Conservation (phyloP, 1,139 yeast species). For the Zygosaccharomyces sapae region DNA sequence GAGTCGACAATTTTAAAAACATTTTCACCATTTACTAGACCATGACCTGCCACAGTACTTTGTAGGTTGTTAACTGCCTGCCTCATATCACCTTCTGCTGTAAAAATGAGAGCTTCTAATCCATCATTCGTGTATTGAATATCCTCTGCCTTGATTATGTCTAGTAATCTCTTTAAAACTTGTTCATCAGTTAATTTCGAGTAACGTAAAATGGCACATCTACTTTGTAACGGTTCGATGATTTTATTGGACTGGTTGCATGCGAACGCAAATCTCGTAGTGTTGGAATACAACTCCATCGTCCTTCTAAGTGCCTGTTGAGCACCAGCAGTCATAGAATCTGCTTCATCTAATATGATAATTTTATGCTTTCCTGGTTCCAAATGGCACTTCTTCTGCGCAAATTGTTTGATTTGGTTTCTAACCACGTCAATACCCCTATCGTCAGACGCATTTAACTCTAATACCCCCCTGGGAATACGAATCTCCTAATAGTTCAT, state of each 20-base stretch:
- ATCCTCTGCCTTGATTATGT: slow-evolving; percentile 64
- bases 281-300: slow-evolving; percentile 90
- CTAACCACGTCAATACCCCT: slow-evolving; percentile 95
- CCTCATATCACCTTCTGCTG: slow-evolving; percentile 99
- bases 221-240: slow-evolving; percentile 92
- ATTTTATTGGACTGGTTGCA: slow-evolving; percentile 93
- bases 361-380: slow-evolving; percentile 82
- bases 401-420: slow-evolving; percentile 88
- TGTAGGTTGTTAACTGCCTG: slow-evolving; percentile 94
- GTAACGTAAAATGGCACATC: slow-evolving; percentile 92
- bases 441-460: slow-evolving; percentile 93
- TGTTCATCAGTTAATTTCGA: slow-evolving; percentile 79
- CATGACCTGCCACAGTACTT: slow-evolving; percentile 91
- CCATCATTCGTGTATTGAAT: slow-evolving; percentile 88
- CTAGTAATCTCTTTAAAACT: slow-evolving; percentile 69
- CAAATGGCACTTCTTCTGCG: slow-evolving; percentile 79
- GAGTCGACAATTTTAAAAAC: slow-evolving; percentile 95
- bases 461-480: slow-evolving; percentile 85
- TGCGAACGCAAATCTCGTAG: slow-evolving; percentile 96
- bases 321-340: slow-evolving; percentile 88
- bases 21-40: slow-evolving; percentile 80
- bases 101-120: slow-evolving; percentile 85
- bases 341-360: slow-evolving; percentile 90
- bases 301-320: slow-evolving; percentile 97
- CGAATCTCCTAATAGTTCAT: slow-evolving; percentile 70